A percentile compares a stretch with the other conserved stretches of the same genome.
These are phyloP conservation scores for Gonium pectorale DNA, from an alignment of 139 green algal genomes.

Conservation along the genomic window DNA sequence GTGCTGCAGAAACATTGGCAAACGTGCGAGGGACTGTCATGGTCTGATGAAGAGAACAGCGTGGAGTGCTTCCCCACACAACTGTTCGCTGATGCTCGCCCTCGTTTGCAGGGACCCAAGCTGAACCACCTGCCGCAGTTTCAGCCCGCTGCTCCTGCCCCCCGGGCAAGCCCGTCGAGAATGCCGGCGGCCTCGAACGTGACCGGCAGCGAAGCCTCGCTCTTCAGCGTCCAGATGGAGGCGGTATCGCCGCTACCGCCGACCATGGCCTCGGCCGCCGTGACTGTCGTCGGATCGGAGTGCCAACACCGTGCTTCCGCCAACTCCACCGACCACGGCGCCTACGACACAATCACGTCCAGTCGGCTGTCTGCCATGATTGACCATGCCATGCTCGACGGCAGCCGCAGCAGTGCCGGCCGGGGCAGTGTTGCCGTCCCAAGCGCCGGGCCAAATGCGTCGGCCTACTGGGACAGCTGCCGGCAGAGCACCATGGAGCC, in stretches of 20 bases:
- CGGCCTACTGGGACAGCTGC: no score
- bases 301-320: no score
- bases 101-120: slow-evolving; percentile 19
- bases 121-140: slow-evolving; percentile 13
- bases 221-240: slow-evolving; percentile 12
- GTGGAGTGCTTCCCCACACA: no score
- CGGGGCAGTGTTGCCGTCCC: background rate
- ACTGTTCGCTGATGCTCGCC: no score
- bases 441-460: no score
- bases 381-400: slow-evolving; percentile 11
- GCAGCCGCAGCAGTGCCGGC: background rate
- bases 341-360: slow-evolving; percentile 30
- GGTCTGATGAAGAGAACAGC: no score
- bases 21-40: no score
- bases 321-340: slow-evolving; percentile 14
- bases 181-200: background rate
- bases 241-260: no score
- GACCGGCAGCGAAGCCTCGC: slow-evolving; percentile 21
- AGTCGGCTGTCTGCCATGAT: slow-evolving; percentile 20
- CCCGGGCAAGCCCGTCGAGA: no score
- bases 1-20: background rate
- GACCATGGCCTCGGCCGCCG: no score
- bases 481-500: slow-evolving; percentile 2
- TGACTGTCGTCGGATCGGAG: no score
- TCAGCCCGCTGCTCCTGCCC: no score